Percentiles rank a stretch among this genome's conserved stretches.
Conservation (phyloP, 1,139 yeast genomes). For the Suhomyces kunorum region DNA sequence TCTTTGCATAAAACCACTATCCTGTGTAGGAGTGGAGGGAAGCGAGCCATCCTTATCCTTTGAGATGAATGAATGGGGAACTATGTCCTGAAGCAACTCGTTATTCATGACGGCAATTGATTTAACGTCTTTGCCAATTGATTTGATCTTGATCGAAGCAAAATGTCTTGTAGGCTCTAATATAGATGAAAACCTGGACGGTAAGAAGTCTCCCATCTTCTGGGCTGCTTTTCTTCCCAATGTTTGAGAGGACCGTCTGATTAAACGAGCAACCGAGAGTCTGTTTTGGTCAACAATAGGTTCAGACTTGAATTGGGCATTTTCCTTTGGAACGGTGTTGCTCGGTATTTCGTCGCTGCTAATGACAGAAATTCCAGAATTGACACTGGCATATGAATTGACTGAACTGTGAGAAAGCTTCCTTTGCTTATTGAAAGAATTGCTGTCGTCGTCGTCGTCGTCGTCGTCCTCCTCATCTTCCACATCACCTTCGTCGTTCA, state of each 20-base stretch:
- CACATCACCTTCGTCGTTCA: slow-evolving; percentile 26
- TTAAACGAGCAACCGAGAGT: slow-evolving; percentile 69
- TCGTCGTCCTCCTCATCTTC: slow-evolving; percentile 34
- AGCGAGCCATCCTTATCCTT: slow-evolving; percentile 18
- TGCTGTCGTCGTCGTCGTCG: slow-evolving; percentile 29
- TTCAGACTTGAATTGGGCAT: slow-evolving; percentile 35
- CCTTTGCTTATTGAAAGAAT: slow-evolving; percentile 35
- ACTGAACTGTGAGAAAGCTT: slow-evolving; percentile 45
- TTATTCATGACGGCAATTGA: slow-evolving; percentile 60
- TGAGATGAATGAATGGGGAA: slow-evolving; percentile 36
- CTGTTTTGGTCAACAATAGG: slow-evolving; percentile 73
- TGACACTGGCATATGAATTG: slow-evolving; percentile 40
- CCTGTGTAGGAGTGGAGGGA: slow-evolving; percentile 14
- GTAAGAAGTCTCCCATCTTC: slow-evolving; percentile 83
- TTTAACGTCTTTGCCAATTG: slow-evolving; percentile 58
- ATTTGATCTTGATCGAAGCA: slow-evolving; percentile 85
- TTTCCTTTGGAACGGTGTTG: slow-evolving; percentile 6
- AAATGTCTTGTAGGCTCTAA: slow-evolving; percentile 92
- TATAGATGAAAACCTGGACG: slow-evolving; percentile 80
- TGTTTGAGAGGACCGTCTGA: slow-evolving; percentile 58
- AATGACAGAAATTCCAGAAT: slow-evolving; percentile 28
- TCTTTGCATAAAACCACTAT: slow-evolving; percentile 11
- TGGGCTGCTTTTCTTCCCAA: slow-evolving; percentile 80
- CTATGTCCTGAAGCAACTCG: slow-evolving; percentile 41
- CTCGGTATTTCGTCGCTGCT: slow-evolving; percentile 29